phyloP scores from a whole-genome alignment of 345 rosid species.

The Eucalyptus marginata region DNA sequence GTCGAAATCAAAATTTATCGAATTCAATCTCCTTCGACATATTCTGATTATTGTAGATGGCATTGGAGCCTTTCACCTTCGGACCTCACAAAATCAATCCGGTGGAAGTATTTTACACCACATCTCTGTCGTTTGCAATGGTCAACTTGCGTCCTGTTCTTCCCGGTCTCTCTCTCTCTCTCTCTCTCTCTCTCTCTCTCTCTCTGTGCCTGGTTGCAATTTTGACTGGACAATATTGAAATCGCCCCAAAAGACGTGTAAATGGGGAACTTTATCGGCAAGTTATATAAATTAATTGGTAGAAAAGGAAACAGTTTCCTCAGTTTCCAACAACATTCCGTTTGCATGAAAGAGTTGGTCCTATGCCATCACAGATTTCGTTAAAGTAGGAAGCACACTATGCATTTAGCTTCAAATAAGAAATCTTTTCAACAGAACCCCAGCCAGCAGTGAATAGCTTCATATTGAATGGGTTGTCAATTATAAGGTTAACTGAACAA shows the following conservation, averaged over 20 bases:
- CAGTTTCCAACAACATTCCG: not conserved
- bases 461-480: not conserved
- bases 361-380: not conserved
- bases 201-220: not conserved
- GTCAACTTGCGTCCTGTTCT: conserved; percentile 86
- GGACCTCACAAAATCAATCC: conserved; percentile 65
- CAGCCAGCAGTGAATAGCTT: not conserved
- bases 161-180: conserved; percentile 35
- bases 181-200: not conserved
- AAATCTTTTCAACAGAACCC: not conserved
- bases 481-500: not conserved
- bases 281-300: not conserved
- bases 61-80: conserved; percentile 8
- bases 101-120: conserved; percentile 67
- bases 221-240: not conserved
- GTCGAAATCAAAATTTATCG: not conserved
- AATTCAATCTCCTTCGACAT: not conserved
- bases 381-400: not conserved
- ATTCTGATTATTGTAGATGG: not conserved
- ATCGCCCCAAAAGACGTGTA: not conserved
- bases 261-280: not conserved
- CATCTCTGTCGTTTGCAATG: conserved; percentile 61
- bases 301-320: not conserved
- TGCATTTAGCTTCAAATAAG: not conserved
- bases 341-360: not conserved